phyloP scores from a whole-genome alignment of 257 asterid species.

The Verbascum thapsus region DNA sequence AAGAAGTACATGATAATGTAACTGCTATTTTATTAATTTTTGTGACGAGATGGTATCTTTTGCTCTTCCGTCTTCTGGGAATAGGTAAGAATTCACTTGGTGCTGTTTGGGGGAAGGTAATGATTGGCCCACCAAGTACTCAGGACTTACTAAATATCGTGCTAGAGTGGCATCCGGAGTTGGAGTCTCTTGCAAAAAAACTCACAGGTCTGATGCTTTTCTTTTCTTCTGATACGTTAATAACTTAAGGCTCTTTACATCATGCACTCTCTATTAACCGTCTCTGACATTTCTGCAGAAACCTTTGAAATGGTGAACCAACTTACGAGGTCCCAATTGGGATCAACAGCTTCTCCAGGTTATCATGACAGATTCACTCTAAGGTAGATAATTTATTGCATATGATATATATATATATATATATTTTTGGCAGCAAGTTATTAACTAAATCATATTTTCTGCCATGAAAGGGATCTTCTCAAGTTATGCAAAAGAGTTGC shows the following conservation, averaged over 20 bases:
- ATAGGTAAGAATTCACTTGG: conserved; percentile 70
- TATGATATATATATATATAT: too few species aligned
- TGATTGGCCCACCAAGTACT: conserved; percentile 54
- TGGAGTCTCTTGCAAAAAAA: conserved; percentile 53
- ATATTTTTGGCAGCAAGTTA: conserved; percentile 22
- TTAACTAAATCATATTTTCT: conserved; percentile 23
- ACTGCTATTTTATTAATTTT: conserved; percentile 13
- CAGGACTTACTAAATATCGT: conserved; percentile 63
- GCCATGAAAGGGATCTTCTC: conserved; percentile 75
- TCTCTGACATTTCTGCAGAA: conserved; percentile 48
- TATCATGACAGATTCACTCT: conserved; percentile 71
- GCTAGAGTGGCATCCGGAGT: conserved; percentile 68
- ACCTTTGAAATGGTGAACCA: conserved; percentile 64
- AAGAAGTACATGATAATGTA: conserved; percentile 14
- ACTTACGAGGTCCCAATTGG: conserved; percentile 49
- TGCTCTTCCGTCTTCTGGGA: conserved; percentile 21
- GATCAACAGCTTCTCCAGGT: conserved; percentile 43
- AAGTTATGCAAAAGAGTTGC: conserved; percentile 86
- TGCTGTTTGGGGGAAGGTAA: conserved; percentile 86
- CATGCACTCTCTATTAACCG: conserved; percentile 13
- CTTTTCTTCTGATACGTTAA: neutral
- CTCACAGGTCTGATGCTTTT: conserved; percentile 59
- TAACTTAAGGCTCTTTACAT: conserved; percentile 5
- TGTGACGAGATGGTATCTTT: conserved; percentile 20
- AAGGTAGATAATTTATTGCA: conserved; percentile 47